Percentiles rank a stretch among this genome's conserved stretches.
Evolutionary conservation across 192 early-diverging fungal species (phyloP).

Genomic region (Lobosporangium transversale): DNA sequence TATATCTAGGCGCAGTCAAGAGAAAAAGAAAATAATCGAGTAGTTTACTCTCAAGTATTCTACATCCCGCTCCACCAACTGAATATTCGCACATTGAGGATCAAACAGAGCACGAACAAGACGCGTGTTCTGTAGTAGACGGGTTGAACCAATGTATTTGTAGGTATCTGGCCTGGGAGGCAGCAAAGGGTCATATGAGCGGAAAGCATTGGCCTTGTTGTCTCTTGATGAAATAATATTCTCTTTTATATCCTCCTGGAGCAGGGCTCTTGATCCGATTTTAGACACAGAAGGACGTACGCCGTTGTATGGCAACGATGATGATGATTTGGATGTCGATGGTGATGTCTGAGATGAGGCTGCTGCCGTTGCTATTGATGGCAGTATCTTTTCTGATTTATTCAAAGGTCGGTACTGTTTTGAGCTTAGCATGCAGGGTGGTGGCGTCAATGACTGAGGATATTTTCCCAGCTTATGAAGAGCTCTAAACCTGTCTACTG

Average conservation of each 20-base stretch:
- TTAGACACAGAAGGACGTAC: no score
- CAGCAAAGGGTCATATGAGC: conserved; percentile 4
- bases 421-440: background rate
- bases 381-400: no score
- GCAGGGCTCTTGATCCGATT: no score
- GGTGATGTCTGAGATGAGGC: background rate
- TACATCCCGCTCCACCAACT: conserved; percentile 30
- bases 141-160: conserved; percentile 17
- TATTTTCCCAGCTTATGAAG: background rate
- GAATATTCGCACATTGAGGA: background rate
- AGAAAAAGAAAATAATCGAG: no score
- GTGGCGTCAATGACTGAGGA: background rate
- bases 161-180: background rate
- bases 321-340: background rate
- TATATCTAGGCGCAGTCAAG: no score
- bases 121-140: conserved; percentile 21
- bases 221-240: no score
- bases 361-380: no score
- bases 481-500: conserved; percentile 22
- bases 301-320: no score
- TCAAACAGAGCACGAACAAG: conserved; percentile 17
- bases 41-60: conserved; percentile 32
- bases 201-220: no score
- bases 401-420: no score
- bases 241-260: no score